Evolutionary conservation across 352 stramenopile genomes (phyloP).

Genomic region (Phytophthora idaei): DNA sequence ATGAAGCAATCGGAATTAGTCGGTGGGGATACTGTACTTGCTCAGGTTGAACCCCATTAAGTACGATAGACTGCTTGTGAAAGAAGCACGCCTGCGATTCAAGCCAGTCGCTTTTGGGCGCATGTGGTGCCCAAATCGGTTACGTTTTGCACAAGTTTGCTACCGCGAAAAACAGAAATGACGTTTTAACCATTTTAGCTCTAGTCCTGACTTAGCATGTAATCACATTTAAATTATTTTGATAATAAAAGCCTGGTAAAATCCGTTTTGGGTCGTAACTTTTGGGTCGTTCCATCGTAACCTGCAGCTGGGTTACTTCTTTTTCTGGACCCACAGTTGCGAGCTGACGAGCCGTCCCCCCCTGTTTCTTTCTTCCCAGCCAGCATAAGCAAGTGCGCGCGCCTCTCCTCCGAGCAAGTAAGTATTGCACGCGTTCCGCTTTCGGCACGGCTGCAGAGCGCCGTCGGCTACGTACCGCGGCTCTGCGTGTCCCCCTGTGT

Average conservation of each 20-base stretch:
- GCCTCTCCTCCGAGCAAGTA: constrained; percentile 37
- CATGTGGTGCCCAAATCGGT: neutral
- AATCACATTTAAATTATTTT: too few relatives aligned
- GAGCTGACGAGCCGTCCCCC: constrained; percentile 38
- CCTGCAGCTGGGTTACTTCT: constrained; percentile 1
- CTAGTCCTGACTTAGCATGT: too few relatives aligned
- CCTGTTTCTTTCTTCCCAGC: constrained; percentile 47
- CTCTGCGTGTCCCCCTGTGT: constrained; percentile 19
- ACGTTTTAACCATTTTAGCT: too few relatives aligned
- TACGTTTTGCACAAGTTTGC: neutral
- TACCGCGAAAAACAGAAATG: too few relatives aligned
- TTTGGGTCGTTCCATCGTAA: constrained; percentile 11
- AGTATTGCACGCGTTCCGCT: constrained; percentile 13
- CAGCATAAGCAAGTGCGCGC: constrained; percentile 40
- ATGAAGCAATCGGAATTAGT: neutral
- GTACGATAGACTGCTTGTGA: constrained; percentile 19
- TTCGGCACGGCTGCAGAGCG: constrained; percentile 3
- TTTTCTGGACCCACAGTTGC: constrained; percentile 9
- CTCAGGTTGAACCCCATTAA: constrained; percentile 15
- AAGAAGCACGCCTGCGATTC: constrained; percentile 1
- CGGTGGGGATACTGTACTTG: too few relatives aligned
- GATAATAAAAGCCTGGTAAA: neutral
- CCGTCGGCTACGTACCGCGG: neutral
- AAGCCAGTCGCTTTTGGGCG: constrained; percentile 9
- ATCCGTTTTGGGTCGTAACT: neutral